Conservation (phyloP, 73 alveolate genomes). For the Paramecium primaurelia region DNA sequence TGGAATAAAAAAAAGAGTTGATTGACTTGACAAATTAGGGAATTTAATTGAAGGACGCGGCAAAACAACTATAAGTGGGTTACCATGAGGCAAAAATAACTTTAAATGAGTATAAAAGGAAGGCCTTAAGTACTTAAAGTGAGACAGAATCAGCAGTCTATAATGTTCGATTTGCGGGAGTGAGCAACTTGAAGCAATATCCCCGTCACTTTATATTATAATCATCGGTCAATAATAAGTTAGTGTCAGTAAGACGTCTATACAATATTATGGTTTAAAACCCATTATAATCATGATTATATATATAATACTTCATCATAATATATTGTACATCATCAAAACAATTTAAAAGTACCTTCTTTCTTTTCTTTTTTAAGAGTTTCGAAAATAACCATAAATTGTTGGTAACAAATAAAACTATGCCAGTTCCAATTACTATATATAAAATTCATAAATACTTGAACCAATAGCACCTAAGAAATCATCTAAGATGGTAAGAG, state of each 20-base stretch:
- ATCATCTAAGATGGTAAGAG: constrained; percentile 96
- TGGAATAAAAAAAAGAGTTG: background rate
- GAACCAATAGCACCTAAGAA: constrained; percentile 99
- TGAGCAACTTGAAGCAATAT: background rate
- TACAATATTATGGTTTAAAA: constrained; percentile 96
- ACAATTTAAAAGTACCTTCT: constrained; percentile 53
- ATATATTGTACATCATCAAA: constrained; percentile 78
- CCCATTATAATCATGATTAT: constrained; percentile 94
- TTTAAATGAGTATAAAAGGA: background rate
- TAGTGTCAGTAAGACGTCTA: constrained; percentile 73
- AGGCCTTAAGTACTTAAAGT: background rate
- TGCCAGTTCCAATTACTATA: constrained; percentile 86
- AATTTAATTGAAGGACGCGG: background rate
- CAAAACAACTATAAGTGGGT: background rate
- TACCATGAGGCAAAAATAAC: constrained; percentile 18
- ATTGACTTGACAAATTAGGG: background rate
- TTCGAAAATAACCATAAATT: constrained; percentile 97
- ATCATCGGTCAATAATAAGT: background rate
- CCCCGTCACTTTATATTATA: background rate
- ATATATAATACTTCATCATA: background rate
- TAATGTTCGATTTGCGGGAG: background rate
- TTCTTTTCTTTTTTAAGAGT: constrained; percentile 82
- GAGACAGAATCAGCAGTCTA: background rate
- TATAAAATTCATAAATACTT: background rate
- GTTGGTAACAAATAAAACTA: constrained; percentile 95